Conservation (phyloP, 2,329 filamentous ascomycete genomes). For the Biscogniauxia mediterranea region DNA sequence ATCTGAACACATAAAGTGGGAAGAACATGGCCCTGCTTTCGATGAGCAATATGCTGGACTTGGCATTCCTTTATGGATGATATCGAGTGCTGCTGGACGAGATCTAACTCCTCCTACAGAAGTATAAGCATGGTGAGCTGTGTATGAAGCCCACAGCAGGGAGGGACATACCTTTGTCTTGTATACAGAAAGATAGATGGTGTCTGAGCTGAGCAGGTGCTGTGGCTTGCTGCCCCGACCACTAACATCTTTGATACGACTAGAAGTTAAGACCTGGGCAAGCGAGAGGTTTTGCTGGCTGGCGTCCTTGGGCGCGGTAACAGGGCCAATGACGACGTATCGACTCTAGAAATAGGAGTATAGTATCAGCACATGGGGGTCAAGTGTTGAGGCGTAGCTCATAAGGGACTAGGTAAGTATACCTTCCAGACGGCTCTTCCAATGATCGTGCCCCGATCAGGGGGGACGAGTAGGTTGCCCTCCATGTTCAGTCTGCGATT, state of each 20-base stretch:
- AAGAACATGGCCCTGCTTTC: constrained; percentile 58
- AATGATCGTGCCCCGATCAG: constrained; percentile 51
- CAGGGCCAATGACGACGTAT: constrained; percentile 56
- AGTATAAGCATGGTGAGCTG: constrained; percentile 15
- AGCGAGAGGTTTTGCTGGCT: constrained; percentile 37
- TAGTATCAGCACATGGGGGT: constrained; percentile 15
- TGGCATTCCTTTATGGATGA: constrained; percentile 55
- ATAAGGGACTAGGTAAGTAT: constrained; percentile 2
- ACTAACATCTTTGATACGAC: constrained; percentile 38
- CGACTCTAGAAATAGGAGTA: constrained; percentile 45
- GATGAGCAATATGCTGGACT: constrained; percentile 57
- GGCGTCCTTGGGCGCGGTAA: constrained; percentile 34
- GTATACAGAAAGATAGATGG: constrained; percentile 52
- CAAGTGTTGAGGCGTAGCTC: neutral
- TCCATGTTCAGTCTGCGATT: constrained; percentile 40
- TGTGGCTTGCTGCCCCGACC: constrained; percentile 37
- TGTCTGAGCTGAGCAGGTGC: constrained; percentile 37
- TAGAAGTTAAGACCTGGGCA: constrained; percentile 40
- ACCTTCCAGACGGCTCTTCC: constrained; percentile 55
- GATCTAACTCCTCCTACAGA: constrained; percentile 51
- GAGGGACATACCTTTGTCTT: constrained; percentile 50
- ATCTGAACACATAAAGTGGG: constrained; percentile 60
- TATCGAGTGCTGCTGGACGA: constrained; percentile 52
- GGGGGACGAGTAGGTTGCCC: constrained; percentile 48
- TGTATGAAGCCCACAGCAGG: constrained; percentile 1